Evolutionary conservation across 306 rosid species (phyloP).

Genomic region (Urtica urens): DNA sequence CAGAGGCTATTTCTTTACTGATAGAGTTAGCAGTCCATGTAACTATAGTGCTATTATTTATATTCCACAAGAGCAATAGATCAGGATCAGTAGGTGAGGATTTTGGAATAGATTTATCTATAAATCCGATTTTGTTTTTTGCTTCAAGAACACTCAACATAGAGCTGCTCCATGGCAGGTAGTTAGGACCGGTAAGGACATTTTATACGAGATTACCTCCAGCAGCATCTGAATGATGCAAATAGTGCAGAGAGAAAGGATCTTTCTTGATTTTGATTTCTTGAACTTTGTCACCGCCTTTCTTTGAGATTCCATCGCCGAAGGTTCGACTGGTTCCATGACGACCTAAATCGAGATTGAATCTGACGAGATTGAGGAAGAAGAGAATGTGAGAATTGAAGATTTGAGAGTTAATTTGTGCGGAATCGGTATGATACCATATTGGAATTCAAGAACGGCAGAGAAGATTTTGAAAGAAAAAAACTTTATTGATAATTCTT

Average conservation of each 20-base stretch:
- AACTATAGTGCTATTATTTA: neutral
- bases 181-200: neutral
- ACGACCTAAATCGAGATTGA: too few species aligned
- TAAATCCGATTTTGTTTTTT: neutral
- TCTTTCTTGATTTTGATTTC: too few species aligned
- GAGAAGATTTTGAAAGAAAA: too few species aligned
- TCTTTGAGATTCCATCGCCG: too few species aligned
- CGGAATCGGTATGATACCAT: too few species aligned
- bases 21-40: neutral
- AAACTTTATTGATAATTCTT: too few species aligned
- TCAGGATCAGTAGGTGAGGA: neutral
- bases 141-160: neutral
- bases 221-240: neutral
- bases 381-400: too few species aligned
- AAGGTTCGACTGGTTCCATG: too few species aligned
- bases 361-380: too few species aligned
- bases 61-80: neutral
- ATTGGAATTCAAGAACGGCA: too few species aligned
- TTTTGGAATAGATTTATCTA: neutral
- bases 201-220: neutral
- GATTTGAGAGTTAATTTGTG: too few species aligned
- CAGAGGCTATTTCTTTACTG: neutral
- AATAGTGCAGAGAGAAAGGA: neutral
- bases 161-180: neutral
- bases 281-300: too few species aligned